Percentiles rank a stretch among this genome's conserved stretches.
Evolutionary conservation across 192 early-diverging fungal species (phyloP).

Genomic region (Coemansia sp.): DNA sequence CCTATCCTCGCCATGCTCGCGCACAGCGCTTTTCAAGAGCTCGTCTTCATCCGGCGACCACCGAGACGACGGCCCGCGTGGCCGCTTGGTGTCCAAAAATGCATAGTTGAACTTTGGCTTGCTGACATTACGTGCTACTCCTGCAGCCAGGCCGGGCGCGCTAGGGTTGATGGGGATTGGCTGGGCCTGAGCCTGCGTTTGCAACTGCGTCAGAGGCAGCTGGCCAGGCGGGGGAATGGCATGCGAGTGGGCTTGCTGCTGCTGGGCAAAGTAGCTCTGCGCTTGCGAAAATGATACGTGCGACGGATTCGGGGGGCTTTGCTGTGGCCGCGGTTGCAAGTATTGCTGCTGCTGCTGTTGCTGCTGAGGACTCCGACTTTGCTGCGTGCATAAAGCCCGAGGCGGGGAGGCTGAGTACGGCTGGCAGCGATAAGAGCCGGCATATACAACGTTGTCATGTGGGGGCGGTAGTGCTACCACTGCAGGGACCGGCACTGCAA

Average conservation of each 20-base stretch:
- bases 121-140: constrained; percentile 23
- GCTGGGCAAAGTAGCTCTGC: constrained; percentile 30
- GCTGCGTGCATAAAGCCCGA: constrained; percentile 5
- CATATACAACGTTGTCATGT: constrained; percentile 10
- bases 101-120: constrained; percentile 55
- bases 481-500: constrained; percentile 13
- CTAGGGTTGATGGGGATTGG: constrained; percentile 7
- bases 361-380: constrained; percentile 8
- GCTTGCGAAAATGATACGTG: constrained; percentile 23
- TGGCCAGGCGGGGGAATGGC: neutral
- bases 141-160: constrained; percentile 11
- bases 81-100: constrained; percentile 49
- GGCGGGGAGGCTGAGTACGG: constrained; percentile 20
- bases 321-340: constrained; percentile 13
- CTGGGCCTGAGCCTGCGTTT: constrained; percentile 8
- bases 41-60: constrained; percentile 44
- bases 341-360: constrained; percentile 22
- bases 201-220: constrained; percentile 3
- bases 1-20: constrained; percentile 49
- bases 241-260: neutral
- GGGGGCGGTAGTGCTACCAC: constrained; percentile 13
- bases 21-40: constrained; percentile 40
- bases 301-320: constrained; percentile 18
- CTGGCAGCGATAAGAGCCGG: constrained; percentile 12
- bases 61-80: constrained; percentile 43